Evolutionary conservation across 2,329 filamentous ascomycete species (phyloP).

Genomic region (Colletotrichum truncatum): DNA sequence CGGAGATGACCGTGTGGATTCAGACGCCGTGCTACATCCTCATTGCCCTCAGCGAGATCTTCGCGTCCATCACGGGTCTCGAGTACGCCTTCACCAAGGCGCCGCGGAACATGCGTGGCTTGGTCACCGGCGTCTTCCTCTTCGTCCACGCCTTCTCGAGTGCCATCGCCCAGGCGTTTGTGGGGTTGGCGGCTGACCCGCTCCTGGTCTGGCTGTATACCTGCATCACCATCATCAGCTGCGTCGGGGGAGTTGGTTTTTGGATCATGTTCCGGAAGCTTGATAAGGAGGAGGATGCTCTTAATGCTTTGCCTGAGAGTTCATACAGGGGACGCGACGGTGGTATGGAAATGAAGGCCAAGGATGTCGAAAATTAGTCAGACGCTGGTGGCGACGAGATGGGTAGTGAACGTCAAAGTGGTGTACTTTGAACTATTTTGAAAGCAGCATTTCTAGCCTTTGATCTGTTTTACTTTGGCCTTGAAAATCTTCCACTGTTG

Average conservation of each 20-base stretch:
- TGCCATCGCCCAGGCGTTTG: conserved; percentile 61
- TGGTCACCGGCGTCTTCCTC: conserved; percentile 64
- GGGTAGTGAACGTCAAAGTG: too few relatives aligned
- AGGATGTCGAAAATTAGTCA: too few relatives aligned
- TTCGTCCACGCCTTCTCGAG: conserved; percentile 68
- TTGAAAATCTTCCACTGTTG: too few relatives aligned
- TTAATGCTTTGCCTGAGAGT: conserved; percentile 61
- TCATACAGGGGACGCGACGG: conserved; percentile 21
- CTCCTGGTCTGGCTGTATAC: conserved; percentile 73
- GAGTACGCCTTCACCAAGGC: conserved; percentile 74
- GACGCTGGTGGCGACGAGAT: too few relatives aligned
- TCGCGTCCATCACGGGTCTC: conserved; percentile 51
- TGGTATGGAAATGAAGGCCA: too few relatives aligned
- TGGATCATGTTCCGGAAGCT: conserved; percentile 66
- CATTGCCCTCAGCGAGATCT: conserved; percentile 40
- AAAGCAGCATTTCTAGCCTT: too few relatives aligned
- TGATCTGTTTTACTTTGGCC: too few relatives aligned
- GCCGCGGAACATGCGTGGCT: conserved; percentile 70
- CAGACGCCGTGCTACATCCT: conserved; percentile 46
- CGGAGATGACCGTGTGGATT: conserved; percentile 64
- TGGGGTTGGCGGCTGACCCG: conserved; percentile 52
- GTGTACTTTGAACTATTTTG: too few relatives aligned
- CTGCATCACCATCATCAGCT: conserved; percentile 65
- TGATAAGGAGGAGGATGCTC: conserved; percentile 67
- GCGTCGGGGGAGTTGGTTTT: conserved; percentile 65